These are phyloP conservation scores for Penicillium sp. DNA, from an alignment of 2,329 filamentous ascomycete species.

Conservation along the genomic window DNA sequence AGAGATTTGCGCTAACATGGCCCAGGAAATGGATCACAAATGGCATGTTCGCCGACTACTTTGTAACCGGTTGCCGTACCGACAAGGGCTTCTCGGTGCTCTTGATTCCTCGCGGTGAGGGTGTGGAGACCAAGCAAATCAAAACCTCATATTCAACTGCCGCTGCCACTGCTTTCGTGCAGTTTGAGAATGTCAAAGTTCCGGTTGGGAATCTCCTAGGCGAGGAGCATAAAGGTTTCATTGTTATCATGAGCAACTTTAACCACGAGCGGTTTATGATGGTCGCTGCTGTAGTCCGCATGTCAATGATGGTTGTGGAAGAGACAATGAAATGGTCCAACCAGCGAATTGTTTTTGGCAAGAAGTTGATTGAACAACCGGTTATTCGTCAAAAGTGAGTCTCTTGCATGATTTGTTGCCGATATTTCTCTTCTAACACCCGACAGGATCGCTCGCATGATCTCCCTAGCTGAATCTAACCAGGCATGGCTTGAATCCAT, in stretches of 20 bases:
- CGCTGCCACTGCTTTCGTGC: slow-evolving; percentile 76
- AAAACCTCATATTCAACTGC: slow-evolving; percentile 71
- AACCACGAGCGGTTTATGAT: slow-evolving; percentile 84
- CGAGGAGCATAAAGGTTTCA: slow-evolving; percentile 80
- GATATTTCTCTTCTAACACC: not conserved
- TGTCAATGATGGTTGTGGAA: slow-evolving; percentile 69
- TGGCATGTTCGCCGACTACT: slow-evolving; percentile 78
- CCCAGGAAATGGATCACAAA: slow-evolving; percentile 88
- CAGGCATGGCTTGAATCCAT: slow-evolving; percentile 83
- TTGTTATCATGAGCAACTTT: slow-evolving; percentile 82
- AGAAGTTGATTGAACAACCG: slow-evolving; percentile 78
- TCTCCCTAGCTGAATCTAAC: slow-evolving; percentile 75
- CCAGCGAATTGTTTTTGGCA: slow-evolving; percentile 80
- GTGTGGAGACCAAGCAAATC: slow-evolving; percentile 63
- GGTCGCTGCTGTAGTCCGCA: slow-evolving; percentile 64
- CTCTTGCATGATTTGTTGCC: not conserved
- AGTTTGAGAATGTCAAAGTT: slow-evolving; percentile 84
- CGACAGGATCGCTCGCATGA: slow-evolving; percentile 75
- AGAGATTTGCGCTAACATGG: slow-evolving; percentile 4
- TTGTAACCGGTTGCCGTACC: slow-evolving; percentile 76
- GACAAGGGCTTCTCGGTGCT: slow-evolving; percentile 77
- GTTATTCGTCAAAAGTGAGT: slow-evolving; percentile 74
- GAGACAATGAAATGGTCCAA: slow-evolving; percentile 87
- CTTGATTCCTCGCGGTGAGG: slow-evolving; percentile 70
- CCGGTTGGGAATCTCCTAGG: slow-evolving; percentile 76